These are phyloP conservation scores for Silene uniflora DNA, from an alignment of 148 eudicot species.

Conservation along the genomic window DNA sequence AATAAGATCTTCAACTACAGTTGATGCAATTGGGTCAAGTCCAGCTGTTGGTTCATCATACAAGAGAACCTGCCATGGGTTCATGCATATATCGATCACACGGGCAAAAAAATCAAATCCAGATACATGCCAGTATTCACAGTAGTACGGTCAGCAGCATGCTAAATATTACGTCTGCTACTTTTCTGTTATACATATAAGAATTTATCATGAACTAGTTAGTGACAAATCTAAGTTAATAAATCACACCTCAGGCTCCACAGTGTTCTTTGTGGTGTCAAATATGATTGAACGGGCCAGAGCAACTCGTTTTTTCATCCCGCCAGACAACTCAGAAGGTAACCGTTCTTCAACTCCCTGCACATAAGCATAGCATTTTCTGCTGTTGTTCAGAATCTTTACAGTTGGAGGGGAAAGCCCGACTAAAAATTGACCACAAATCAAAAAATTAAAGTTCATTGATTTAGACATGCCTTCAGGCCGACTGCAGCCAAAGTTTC, in stretches of 20 bases:
- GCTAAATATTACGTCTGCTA: too few relatives aligned
- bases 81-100: neutral
- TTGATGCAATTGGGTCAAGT: slow-evolving; percentile 97
- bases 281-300: slow-evolving; percentile 82
- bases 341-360: slow-evolving; percentile 84
- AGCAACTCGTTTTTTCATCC: slow-evolving; percentile 96
- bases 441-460: neutral
- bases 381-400: neutral
- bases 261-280: slow-evolving; percentile 66
- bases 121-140: too few relatives aligned
- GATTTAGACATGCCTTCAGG: slow-evolving; percentile 51
- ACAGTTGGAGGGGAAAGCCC: neutral
- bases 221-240: neutral
- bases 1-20: slow-evolving; percentile 96
- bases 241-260: slow-evolving; percentile 76
- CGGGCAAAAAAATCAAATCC: neutral
- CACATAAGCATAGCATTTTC: slow-evolving; percentile 22
- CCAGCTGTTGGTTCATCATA: slow-evolving; percentile 99
- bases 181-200: neutral
- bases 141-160: too few relatives aligned
- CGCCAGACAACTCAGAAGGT: slow-evolving; percentile 94
- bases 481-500: slow-evolving; percentile 93
- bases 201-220: neutral
- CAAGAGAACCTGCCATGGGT: slow-evolving; percentile 60
- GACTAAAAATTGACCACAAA: too few relatives aligned